A percentile compares a stretch with the other conserved stretches of the same genome.
Conservation (phyloP, 768 basidiomycete species). For the Tylopilus balloui region DNA sequence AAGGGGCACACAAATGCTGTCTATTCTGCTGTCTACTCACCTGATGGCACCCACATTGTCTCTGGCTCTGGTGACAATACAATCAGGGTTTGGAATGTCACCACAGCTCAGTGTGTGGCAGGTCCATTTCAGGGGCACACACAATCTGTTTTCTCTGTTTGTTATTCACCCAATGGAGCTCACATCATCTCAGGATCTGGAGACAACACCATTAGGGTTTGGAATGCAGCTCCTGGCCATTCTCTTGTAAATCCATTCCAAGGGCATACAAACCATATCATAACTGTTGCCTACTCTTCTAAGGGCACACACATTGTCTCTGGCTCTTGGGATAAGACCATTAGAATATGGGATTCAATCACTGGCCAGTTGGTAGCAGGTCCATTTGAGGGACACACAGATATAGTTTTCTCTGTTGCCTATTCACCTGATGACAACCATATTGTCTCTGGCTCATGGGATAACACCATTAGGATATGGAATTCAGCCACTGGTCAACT, state of each 20-base stretch:
- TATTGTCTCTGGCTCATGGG: too few relatives aligned
- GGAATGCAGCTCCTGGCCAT: too few relatives aligned
- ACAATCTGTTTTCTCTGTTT: too few relatives aligned
- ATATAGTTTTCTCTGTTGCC: too few relatives aligned
- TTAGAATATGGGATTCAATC: conserved; percentile 16
- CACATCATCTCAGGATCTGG: too few relatives aligned
- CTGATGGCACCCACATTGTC: neutral
- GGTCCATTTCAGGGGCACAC: neutral
- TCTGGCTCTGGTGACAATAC: neutral
- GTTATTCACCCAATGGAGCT: too few relatives aligned
- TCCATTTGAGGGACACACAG: neutral
- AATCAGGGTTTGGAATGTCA: conserved; percentile 15
- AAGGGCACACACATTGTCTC: neutral
- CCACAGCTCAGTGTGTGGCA: conserved; percentile 2
- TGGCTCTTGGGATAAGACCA: neutral
- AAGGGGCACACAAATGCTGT: neutral
- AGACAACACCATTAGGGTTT: too few relatives aligned
- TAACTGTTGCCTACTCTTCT: neutral
- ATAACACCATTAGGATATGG: too few relatives aligned
- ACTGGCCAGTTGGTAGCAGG: conserved; percentile 1
- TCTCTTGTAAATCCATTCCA: too few relatives aligned
- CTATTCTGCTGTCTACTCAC: neutral
- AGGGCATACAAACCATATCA: too few relatives aligned
- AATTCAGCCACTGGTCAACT: neutral
- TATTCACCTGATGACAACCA: too few relatives aligned